phyloP scores from a whole-genome alignment of 129 eudicot genomes.

The Tagetes erecta region DNA sequence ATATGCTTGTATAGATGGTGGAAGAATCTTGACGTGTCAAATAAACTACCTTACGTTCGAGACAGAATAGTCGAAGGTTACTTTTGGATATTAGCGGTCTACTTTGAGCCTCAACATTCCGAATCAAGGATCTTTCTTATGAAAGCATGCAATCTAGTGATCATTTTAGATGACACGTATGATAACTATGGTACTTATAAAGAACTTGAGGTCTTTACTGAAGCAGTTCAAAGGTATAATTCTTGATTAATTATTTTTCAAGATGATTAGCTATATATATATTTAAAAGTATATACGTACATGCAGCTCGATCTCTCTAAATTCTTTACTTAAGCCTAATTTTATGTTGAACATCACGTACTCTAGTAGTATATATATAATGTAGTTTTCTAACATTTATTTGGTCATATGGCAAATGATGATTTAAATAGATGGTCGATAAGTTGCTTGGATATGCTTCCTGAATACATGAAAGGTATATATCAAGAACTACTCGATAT shows the following conservation, averaged over 20 bases:
- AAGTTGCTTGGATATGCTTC: conserved; percentile 32
- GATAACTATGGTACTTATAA: conserved; percentile 54
- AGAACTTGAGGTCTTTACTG: conserved; percentile 46
- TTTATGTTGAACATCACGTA: not conserved
- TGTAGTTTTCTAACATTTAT: not conserved
- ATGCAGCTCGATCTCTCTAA: too few relatives aligned
- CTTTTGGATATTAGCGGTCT: conserved; percentile 45
- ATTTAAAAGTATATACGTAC: too few relatives aligned
- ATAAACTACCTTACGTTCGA: conserved; percentile 48
- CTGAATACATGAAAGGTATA: conserved; percentile 31
- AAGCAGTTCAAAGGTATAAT: conserved; percentile 47
- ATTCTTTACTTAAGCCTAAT: too few relatives aligned
- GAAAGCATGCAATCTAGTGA: conserved; percentile 35
- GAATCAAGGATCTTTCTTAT: conserved; percentile 28
- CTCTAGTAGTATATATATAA: not conserved
- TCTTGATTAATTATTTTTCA: too few relatives aligned
- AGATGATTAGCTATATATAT: too few relatives aligned
- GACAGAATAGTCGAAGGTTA: conserved; percentile 56
- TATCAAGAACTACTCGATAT: conserved; percentile 23
- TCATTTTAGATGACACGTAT: conserved; percentile 53
- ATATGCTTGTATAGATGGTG: not conserved
- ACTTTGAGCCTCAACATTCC: conserved; percentile 45
- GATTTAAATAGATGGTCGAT: conserved; percentile 28
- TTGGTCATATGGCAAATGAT: not conserved
- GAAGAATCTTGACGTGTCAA: conserved; percentile 23